Base-by-base conservation (phyloP, 2,329 filamentous ascomycete species). In the Canariomyces notabilis region DNA sequence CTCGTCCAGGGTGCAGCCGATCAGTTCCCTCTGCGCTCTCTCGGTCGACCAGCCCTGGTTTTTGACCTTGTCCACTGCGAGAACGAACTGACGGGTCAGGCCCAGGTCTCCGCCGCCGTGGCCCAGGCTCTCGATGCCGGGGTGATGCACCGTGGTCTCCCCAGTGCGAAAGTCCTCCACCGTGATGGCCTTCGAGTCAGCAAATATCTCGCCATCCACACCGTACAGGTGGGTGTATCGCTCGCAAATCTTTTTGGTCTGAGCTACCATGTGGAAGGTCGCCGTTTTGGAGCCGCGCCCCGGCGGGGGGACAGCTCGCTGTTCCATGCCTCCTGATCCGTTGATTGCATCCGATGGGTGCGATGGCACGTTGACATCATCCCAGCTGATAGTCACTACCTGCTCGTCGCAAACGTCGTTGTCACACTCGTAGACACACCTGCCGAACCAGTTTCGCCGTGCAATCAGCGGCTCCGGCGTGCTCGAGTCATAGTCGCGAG, bases 381-480 rank as follows among this genome's bases (percentile, higher is more conserved):
- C 85, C 89, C 91, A 97, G 4, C 78, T 81, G 42, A 97, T 80
- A 0, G 86, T 91, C 16, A 97, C 93, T 20, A 85, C 77, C 64
- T 97, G 91, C 59, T 97, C 89, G 64, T 98, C 93, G 59, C 83
- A 88, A 34, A 97, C 93, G 59, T 94, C 83, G 67, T 97, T 98
- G 67, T 95, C 89, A 4, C 83, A 74, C 63, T 96, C 93, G 68
- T 83, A 97, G 1, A 97, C 93, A 61, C 93, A 98, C n/a, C 91
- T 81, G 0, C 93, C 93, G 61, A 89, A 97, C 89, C 89, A 85
- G 54, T 83, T 83, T 8, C 74, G 69, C 5, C 69, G 67, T 3
- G 72, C 70, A 1, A 76, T 62, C n/a, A 72, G 67, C 1, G 66
- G 60, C 43, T 69, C 64, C 4, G 75, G 70, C 0, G 73, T 79